Evolutionary conservation across 1,284 basidiomycete species (phyloP), one percentile per base, ranked within the genome.

Genomic region (Ustilago cynodontis): DNA sequence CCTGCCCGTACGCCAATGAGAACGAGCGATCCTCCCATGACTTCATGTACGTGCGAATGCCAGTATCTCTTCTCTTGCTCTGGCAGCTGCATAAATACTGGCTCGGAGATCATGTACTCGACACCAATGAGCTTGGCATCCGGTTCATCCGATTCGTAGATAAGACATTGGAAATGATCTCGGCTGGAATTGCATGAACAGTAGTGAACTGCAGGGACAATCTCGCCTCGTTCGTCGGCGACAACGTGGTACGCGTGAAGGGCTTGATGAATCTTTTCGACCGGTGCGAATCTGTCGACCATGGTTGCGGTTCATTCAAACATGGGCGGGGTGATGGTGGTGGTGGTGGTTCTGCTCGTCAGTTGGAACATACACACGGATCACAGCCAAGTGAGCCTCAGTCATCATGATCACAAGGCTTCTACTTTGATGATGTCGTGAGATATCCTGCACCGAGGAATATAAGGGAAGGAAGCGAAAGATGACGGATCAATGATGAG

Each of bases 91-190:
- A 82, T 71, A 81, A 89, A 90, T 18, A 88, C 70, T 83, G 87
- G 37, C 59, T 89, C 88, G 3, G 86, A 84, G 29, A 89, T 86
- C 62, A 90, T 87, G 71, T 90, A 90, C 78, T 90, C 89, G 51
- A 90, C 87, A 0, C 88, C 89, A 65, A 90, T 89, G 51, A 90
- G 84, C 50, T 86, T 87, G 9, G 89, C 89, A 59, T 88, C 86
- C 2, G 87, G 82, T 47, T 85, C 79, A 41, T 88, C 87, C 0
- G 87, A 88, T 81, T 90, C 88, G 75, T 89, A 89, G 61, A 89
- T 88, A 50, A 88, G 74, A 65, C 88, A 80, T 45, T 78, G 77
- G 22, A 66, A 70, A 13, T 64, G 63, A 26, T 67, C 63, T 26
- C 56, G 55, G 11, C 29, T 20, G 14, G 54, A 22, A 47, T 37